phyloP scores from a whole-genome alignment of 2,329 filamentous ascomycete genomes.

The Fusarium papillatum region DNA sequence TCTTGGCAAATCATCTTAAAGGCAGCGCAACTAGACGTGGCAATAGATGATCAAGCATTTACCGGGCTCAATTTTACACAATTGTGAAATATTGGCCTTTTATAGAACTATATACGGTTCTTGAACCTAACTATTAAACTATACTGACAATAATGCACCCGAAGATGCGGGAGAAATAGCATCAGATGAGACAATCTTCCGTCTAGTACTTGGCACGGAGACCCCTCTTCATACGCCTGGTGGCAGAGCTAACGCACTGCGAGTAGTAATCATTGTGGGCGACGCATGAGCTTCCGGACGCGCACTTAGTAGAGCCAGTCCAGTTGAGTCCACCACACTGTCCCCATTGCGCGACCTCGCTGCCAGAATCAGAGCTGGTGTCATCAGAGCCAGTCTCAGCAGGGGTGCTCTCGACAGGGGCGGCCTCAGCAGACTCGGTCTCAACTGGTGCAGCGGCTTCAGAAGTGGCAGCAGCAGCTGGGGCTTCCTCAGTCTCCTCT shows the following conservation, averaged over 20 bases:
- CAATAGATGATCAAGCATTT: not conserved
- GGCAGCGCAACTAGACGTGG: not conserved
- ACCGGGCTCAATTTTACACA: not conserved
- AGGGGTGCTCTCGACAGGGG: not conserved
- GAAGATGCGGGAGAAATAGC: not conserved
- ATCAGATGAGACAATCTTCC: not conserved
- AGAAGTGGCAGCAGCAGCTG: not conserved
- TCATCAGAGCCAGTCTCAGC: not conserved
- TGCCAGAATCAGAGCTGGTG: slow-evolving; percentile 6
- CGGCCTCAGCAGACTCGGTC: not conserved
- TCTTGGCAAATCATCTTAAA: not conserved
- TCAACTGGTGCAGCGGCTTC: not conserved
- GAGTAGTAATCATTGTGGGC: slow-evolving; percentile 46
- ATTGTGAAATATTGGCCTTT: not conserved
- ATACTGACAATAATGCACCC: not conserved
- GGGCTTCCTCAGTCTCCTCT: not conserved
- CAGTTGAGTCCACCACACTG: slow-evolving; percentile 45
- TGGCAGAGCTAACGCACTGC: slow-evolving; percentile 38
- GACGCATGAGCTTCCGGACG: slow-evolving; percentile 40
- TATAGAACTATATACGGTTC: not conserved
- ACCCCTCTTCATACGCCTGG: slow-evolving; percentile 11
- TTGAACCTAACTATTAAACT: not conserved
- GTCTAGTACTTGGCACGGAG: slow-evolving; percentile 8
- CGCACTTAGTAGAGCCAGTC: slow-evolving; percentile 43
- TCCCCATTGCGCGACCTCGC: slow-evolving; percentile 23